phyloP scores from a whole-genome alignment of 768 basidiomycete genomes.

The Dictyophora rubrovolvata region DNA sequence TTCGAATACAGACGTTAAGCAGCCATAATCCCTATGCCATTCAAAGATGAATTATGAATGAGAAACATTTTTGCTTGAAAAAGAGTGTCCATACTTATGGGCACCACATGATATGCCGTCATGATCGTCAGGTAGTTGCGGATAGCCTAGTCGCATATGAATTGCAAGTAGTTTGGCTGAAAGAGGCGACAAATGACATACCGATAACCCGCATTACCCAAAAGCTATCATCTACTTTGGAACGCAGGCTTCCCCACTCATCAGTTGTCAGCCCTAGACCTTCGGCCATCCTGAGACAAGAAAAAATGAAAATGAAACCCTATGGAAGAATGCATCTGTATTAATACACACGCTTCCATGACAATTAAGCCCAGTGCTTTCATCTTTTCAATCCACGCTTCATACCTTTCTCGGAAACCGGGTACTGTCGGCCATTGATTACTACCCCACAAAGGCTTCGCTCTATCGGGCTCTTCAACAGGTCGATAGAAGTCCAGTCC shows the following conservation, averaged over 20 bases:
- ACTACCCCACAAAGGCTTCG: slow-evolving; percentile 66
- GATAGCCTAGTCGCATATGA: slow-evolving; percentile 51
- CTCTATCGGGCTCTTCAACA: slow-evolving; percentile 57
- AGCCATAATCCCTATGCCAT: slow-evolving; percentile 71
- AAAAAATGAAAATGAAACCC: not conserved
- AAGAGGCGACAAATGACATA: slow-evolving; percentile 17
- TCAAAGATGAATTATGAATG: not conserved
- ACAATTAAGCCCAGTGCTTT: slow-evolving; percentile 66
- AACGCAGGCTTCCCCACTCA: slow-evolving; percentile 62
- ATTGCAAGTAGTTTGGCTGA: slow-evolving; percentile 1
- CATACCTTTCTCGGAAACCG: slow-evolving; percentile 52
- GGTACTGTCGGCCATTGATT: slow-evolving; percentile 74
- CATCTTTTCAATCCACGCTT: slow-evolving; percentile 80
- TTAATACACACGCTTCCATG: slow-evolving; percentile 69
- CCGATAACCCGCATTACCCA: slow-evolving; percentile 86
- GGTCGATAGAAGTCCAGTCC: slow-evolving; percentile 76
- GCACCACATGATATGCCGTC: slow-evolving; percentile 86
- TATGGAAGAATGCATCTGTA: not conserved
- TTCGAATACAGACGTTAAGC: slow-evolving; percentile 52
- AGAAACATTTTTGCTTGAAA: not conserved
- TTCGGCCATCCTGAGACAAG: slow-evolving; percentile 54
- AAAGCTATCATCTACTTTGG: slow-evolving; percentile 72
- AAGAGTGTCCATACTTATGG: slow-evolving; percentile 50
- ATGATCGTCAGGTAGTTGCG: slow-evolving; percentile 67
- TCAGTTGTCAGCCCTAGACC: slow-evolving; percentile 64